A percentile compares a stretch with the other conserved stretches of the same genome.
phyloP scores from a whole-genome alignment of 371 early-diverging fungal genomes.

The Blastocladiella emersonii region DNA sequence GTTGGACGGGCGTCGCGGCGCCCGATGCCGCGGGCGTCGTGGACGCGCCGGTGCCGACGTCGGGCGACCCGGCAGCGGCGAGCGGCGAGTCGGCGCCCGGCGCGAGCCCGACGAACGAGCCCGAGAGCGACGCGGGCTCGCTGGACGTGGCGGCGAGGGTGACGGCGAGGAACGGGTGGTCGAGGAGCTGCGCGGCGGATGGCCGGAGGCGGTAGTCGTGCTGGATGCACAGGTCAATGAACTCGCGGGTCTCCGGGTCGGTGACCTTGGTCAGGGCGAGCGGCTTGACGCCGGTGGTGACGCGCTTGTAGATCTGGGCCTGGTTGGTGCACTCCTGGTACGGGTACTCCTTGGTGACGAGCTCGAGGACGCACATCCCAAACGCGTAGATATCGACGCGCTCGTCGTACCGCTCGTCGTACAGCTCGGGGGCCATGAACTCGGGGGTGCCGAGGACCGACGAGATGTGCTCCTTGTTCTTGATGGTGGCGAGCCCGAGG shows the following conservation, averaged over 20 bases:
- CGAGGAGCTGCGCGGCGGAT: constrained; percentile 25
- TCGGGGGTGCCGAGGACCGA: constrained; percentile 68
- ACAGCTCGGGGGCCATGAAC: constrained; percentile 87
- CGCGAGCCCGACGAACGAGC: too few species aligned
- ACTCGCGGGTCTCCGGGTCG: constrained; percentile 31
- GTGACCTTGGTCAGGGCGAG: constrained; percentile 24
- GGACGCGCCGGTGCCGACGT: too few species aligned
- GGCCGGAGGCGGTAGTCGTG: constrained; percentile 26
- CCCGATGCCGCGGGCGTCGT: too few species aligned
- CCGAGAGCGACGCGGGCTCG: neutral
- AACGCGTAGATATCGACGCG: constrained; percentile 86
- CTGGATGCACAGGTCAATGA: constrained; percentile 40
- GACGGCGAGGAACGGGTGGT: constrained; percentile 21
- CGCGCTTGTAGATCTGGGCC: constrained; percentile 72
- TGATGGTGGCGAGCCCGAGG: constrained; percentile 60
- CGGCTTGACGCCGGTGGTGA: constrained; percentile 53
- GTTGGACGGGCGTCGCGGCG: too few species aligned
- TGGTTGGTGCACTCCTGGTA: constrained; percentile 77
- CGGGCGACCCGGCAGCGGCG: too few species aligned
- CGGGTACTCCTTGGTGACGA: constrained; percentile 78
- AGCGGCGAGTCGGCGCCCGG: too few species aligned
- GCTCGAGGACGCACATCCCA: constrained; percentile 83
- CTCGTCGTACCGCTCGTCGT: constrained; percentile 78
- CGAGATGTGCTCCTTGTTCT: constrained; percentile 38
- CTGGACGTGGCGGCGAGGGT: constrained; percentile 10